Conservation (phyloP, 1,284 basidiomycete species). For the Ceratobasidium sp. region DNA sequence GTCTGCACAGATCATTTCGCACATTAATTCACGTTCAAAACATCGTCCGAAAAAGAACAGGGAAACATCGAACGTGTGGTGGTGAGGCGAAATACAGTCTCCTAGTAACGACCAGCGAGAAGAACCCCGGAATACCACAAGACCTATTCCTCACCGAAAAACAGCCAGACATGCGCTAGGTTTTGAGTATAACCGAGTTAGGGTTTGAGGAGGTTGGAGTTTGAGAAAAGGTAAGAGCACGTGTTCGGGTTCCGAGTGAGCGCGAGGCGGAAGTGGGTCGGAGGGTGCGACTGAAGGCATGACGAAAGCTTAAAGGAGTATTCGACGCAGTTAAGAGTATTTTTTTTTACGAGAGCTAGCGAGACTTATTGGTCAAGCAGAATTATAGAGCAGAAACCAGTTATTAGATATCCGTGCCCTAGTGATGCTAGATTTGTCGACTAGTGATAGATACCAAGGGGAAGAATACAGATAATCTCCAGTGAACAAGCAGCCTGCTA, state of each 20-base stretch:
- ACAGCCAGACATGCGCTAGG: slow-evolving; percentile 95
- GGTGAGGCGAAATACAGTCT: no score
- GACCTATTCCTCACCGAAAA: slow-evolving; percentile 71
- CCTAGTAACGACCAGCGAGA: neutral
- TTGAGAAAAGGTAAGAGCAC: slow-evolving; percentile 84
- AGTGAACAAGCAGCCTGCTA: no score
- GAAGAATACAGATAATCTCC: no score
- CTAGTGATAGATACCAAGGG: no score
- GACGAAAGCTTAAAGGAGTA: neutral
- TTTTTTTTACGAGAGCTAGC: no score
- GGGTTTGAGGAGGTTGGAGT: slow-evolving; percentile 83
- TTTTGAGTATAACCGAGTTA: slow-evolving; percentile 85
- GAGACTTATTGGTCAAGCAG: no score
- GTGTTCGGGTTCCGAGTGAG: slow-evolving; percentile 55
- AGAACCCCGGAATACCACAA: slow-evolving; percentile 4
- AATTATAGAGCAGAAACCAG: no score
- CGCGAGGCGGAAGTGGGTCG: slow-evolving; percentile 26
- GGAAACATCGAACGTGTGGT: neutral
- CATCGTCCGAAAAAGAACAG: neutral
- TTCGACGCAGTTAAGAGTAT: no score
- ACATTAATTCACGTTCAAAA: slow-evolving; percentile 5
- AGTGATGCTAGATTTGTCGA: no score
- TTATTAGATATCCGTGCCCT: no score
- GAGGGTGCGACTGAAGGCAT: slow-evolving; percentile 34
- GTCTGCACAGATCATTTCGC: slow-evolving; percentile 59